Conservation (phyloP, 192 early-diverging fungal genomes). For the Anaeromyces robustus region DNA sequence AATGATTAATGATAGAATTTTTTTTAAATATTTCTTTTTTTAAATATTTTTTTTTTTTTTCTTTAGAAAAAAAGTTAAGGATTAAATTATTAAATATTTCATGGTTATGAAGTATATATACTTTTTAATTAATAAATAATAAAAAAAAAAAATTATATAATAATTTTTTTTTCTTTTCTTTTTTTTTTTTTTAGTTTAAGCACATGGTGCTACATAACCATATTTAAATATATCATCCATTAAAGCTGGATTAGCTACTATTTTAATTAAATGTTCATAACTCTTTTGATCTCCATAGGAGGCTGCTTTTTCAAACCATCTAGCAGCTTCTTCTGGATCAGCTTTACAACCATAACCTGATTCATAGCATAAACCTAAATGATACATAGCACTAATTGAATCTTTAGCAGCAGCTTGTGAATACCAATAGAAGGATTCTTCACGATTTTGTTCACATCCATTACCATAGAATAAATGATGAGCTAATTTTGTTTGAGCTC, state of each 20-base stretch:
- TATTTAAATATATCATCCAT: neutral
- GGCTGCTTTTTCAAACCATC: neutral
- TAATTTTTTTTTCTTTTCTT: neutral
- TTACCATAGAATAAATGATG: neutral
- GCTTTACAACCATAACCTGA: neutral
- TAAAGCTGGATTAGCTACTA: neutral
- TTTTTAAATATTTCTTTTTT: too few species aligned
- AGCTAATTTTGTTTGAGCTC: neutral
- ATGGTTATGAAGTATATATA: too few species aligned
- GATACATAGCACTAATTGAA: neutral
- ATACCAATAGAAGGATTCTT: neutral
- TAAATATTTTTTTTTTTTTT: too few species aligned
- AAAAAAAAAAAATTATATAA: neutral
- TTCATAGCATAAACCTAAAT: neutral
- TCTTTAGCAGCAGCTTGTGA: neutral
- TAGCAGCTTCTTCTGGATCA: neutral
- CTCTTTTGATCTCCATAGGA: neutral
- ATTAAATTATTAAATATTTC: too few species aligned
- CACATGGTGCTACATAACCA: neutral
- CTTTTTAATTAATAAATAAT: neutral
- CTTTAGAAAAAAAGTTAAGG: too few species aligned
- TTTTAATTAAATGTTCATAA: neutral
- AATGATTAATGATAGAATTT: too few species aligned
- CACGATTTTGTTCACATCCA: neutral
- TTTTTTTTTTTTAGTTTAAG: neutral